Evolutionary conservation across 73 alveolate species (phyloP).

Genomic region (Paramecium sonneborni): DNA sequence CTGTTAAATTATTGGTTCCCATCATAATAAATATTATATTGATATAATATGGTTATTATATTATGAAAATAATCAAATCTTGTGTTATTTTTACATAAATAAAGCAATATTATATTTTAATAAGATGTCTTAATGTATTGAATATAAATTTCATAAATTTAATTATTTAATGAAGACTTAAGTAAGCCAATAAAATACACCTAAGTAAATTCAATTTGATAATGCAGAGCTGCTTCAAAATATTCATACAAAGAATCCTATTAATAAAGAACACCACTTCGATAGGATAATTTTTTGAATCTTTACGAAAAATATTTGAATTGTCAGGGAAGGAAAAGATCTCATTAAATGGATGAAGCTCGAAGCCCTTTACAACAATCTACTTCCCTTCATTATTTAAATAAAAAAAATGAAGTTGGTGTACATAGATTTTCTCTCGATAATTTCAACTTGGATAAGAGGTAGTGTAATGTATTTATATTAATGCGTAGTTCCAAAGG

Average conservation of each 20-base stretch:
- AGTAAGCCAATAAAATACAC: conserved; percentile 26
- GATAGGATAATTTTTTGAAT: conserved; percentile 44
- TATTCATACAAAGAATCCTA: neutral
- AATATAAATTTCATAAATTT: neutral
- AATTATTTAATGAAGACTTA: conserved; percentile 37
- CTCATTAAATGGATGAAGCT: conserved; percentile 2
- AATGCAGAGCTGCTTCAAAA: neutral
- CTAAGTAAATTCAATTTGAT: conserved; percentile 2
- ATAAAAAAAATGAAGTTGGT: conserved; percentile 9
- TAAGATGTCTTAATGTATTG: neutral
- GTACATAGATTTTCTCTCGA: conserved; percentile 54
- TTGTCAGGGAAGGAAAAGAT: conserved; percentile 33
- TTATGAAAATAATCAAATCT: too few relatives aligned
- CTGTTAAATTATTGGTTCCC: too few relatives aligned
- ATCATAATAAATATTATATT: too few relatives aligned
- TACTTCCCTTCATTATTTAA: conserved; percentile 51
- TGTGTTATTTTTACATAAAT: neutral
- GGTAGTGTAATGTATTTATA: neutral
- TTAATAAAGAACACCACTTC: conserved; percentile 10
- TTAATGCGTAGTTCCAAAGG: conserved; percentile 36
- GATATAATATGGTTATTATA: too few relatives aligned
- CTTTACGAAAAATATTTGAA: conserved; percentile 48
- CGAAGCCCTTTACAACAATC: conserved; percentile 7
- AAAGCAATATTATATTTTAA: neutral
- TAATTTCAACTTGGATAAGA: conserved; percentile 33